These are phyloP conservation scores for Ophiosphaerella narmari DNA, from an alignment of 2,329 filamentous ascomycete species.

Conservation along the genomic window DNA sequence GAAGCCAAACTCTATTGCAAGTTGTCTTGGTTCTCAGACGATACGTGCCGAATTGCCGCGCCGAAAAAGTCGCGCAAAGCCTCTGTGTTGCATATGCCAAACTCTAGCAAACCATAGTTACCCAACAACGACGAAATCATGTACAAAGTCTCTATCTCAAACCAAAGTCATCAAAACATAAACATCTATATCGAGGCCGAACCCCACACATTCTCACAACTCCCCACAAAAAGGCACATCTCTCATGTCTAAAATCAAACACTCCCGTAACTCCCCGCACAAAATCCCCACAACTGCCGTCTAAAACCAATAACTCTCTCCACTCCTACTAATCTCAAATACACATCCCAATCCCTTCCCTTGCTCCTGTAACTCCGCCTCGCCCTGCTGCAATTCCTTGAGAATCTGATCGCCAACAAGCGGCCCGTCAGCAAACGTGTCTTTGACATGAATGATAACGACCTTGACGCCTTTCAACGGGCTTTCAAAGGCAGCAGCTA, in stretches of 20 bases:
- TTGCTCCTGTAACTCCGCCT: slow-evolving; percentile 51
- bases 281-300: neutral
- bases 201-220: neutral
- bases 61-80: no score
- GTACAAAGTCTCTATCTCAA: neutral
- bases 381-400: slow-evolving; percentile 68
- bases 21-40: no score
- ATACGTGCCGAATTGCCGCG: no score
- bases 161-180: neutral
- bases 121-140: no score
- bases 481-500: slow-evolving; percentile 31
- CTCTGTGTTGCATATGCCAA: no score
- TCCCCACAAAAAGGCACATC: no score
- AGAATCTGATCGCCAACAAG: slow-evolving; percentile 69
- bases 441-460: slow-evolving; percentile 93
- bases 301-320: slow-evolving; percentile 61
- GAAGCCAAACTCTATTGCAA: no score
- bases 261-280: neutral
- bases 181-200: neutral
- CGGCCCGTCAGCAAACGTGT: slow-evolving; percentile 74
- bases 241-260: no score
- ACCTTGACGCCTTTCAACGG: slow-evolving; percentile 76
- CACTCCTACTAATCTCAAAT: slow-evolving; percentile 72
- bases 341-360: slow-evolving; percentile 74
- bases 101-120: no score